Base-by-base conservation (phyloP, 1,284 basidiomycete species). In the Sanghuangporus weigelae region DNA sequence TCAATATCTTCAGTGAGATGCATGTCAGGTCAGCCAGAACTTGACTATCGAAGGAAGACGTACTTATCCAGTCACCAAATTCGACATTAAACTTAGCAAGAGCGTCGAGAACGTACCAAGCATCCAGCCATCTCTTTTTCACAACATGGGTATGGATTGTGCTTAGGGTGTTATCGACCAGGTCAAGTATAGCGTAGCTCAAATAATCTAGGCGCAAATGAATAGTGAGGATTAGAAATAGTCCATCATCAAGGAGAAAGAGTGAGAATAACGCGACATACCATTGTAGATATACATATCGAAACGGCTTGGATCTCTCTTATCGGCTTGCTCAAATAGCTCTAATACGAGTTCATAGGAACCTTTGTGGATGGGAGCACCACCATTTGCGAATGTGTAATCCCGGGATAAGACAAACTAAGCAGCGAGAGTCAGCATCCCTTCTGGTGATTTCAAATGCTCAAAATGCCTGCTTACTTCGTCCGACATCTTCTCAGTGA, bases 231-330 rank as follows among this genome's bases (percentile, higher is more conserved):
- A 26, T 26, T 26, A n/a, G n/a, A n/a, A n/a, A n/a, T n/a, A n/a
- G n/a, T n/a, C n/a, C n/a, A n/a, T n/a, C n/a, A n/a, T n/a, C n/a
- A n/a, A n/a, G n/a, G n/a, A n/a, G n/a, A n/a, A n/a, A n/a, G n/a
- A 26, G 3, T 3, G 26, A 26, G 26, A 3, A 26, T 26, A 2
- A 1, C 26, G 26, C 26, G 26, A 26, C 26, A 26, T 26, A 77
- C 78, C 75, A 60, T 79, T 76, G 67, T 76, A 78, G 50, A 78
- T 72, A 63, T 77, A 77, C 72, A 79, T 76, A 57, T 72, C 73
- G 59, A 73, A 73, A 21, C 60, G 65, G 63, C 79, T 77, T 12
- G 77, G 77, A 65, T 78, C 71, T 36, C 77, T 68, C n/a, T 77
- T 73, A 10, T 70, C 64, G 3, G 74, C 70, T 62, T 77, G 67